Percentiles rank a stretch among this genome's conserved stretches.
Evolutionary conservation across 2,329 filamentous ascomycete genomes (phyloP).

Genomic region (Tolypocladium sp.): DNA sequence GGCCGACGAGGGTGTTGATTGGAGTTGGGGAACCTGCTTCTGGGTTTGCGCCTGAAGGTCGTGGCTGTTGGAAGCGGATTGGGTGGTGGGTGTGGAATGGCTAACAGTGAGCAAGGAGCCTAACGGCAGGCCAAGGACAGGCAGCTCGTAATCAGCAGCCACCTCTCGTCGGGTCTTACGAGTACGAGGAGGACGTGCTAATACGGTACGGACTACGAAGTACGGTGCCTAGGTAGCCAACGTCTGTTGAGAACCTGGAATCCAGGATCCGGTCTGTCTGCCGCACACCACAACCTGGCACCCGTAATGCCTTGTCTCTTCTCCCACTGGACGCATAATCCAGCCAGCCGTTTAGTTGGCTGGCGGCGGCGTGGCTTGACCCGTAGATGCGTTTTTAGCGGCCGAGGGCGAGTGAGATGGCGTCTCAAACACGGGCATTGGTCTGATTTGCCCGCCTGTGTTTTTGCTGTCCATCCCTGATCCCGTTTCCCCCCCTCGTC

Average conservation of each 20-base stretch:
- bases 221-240: background rate
- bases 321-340: background rate
- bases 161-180: background rate
- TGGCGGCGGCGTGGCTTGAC: background rate
- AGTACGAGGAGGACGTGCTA: background rate
- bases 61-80: background rate
- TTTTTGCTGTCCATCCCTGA: background rate
- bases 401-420: background rate
- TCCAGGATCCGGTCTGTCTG: background rate
- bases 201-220: too few relatives aligned
- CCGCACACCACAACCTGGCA: background rate
- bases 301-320: background rate
- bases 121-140: background rate
- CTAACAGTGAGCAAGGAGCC: background rate
- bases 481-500: background rate
- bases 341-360: background rate
- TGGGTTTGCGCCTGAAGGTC: background rate
- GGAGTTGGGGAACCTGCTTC: background rate
- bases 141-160: background rate
- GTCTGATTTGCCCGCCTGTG: background rate
- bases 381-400: background rate
- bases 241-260: background rate
- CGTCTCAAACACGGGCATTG: background rate
- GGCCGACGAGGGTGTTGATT: conserved; percentile 1
- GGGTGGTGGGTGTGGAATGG: background rate